Evolutionary conservation across 2,329 filamentous ascomycete species (phyloP).

Genomic region (Ascochyta fabae): DNA sequence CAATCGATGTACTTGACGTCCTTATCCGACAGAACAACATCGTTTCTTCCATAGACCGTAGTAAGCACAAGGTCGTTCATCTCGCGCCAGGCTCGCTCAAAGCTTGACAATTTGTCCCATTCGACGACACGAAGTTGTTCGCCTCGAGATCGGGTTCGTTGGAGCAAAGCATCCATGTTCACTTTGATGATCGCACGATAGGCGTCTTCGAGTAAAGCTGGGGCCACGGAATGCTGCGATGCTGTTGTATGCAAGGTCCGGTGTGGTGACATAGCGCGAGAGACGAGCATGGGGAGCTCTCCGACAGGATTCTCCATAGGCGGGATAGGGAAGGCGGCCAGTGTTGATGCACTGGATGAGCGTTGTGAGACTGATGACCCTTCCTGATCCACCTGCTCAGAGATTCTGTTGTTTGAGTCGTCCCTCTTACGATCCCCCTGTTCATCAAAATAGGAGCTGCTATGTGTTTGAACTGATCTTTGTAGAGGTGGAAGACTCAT

Average conservation of each 20-base stretch:
- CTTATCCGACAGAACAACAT: constrained; percentile 12
- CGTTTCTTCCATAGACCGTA: constrained; percentile 24
- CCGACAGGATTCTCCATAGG: constrained; percentile 14
- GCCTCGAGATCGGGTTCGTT: constrained; percentile 20
- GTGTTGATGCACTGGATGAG: constrained; percentile 1
- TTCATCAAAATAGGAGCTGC: background rate
- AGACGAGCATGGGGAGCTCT: constrained; percentile 14
- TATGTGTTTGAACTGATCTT: background rate
- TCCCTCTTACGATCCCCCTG: background rate
- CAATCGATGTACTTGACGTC: constrained; percentile 26
- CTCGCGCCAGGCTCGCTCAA: constrained; percentile 29
- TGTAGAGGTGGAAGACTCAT: constrained; percentile 1
- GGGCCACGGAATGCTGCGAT: background rate
- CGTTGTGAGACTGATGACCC: background rate
- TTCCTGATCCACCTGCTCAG: background rate
- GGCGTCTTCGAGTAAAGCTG: constrained; percentile 1
- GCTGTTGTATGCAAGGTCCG: background rate
- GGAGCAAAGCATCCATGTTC: constrained; percentile 13
- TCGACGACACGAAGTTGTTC: constrained; percentile 12
- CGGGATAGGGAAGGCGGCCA: constrained; percentile 18
- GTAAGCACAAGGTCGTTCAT: constrained; percentile 21
- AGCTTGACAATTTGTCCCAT: constrained; percentile 8
- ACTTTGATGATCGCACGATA: constrained; percentile 18
- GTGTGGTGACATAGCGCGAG: constrained; percentile 3
- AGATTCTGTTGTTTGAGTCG: background rate